phyloP scores from a whole-genome alignment of 2,329 filamentous ascomycete genomes.

The Penicillium sclerotigenum region DNA sequence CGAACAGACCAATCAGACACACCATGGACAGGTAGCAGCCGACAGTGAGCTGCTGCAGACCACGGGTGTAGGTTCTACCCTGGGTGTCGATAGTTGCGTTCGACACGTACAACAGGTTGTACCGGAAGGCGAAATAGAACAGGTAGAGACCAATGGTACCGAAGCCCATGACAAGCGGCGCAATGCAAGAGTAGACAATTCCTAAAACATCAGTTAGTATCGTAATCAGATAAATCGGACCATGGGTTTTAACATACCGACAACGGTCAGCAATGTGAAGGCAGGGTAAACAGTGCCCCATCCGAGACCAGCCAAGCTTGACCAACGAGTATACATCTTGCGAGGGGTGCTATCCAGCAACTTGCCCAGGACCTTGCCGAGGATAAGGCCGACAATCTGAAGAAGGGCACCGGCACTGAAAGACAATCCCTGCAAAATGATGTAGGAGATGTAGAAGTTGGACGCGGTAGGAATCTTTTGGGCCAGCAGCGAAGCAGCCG shows the following conservation, averaged over 20 bases:
- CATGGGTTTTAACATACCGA: constrained; percentile 56
- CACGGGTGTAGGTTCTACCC: constrained; percentile 82
- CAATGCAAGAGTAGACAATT: constrained; percentile 81
- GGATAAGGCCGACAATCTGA: constrained; percentile 68
- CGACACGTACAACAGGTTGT: constrained; percentile 85
- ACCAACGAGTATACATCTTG: constrained; percentile 75
- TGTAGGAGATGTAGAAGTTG: constrained; percentile 95
- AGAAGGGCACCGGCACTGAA: constrained; percentile 72
- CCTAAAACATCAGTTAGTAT: constrained; percentile 47
- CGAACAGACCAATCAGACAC: constrained; percentile 82
- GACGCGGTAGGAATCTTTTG: constrained; percentile 74
- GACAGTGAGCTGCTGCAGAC: constrained; percentile 77
- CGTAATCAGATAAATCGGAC: neutral
- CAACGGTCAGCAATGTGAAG: constrained; percentile 76
- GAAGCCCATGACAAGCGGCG: constrained; percentile 79
- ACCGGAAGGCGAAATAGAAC: constrained; percentile 84
- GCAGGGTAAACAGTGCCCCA: constrained; percentile 83
- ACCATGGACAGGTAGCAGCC: constrained; percentile 80
- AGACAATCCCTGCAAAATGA: constrained; percentile 84
- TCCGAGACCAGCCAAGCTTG: constrained; percentile 66
- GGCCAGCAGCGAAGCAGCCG: constrained; percentile 64
- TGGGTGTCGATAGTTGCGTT: constrained; percentile 82
- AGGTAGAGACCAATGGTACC: constrained; percentile 72
- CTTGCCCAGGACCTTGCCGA: constrained; percentile 72
- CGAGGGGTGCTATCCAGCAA: constrained; percentile 74